These are phyloP conservation scores for Lodderomyces theae DNA, from an alignment of 1,139 yeast species.

Conservation along the genomic window DNA sequence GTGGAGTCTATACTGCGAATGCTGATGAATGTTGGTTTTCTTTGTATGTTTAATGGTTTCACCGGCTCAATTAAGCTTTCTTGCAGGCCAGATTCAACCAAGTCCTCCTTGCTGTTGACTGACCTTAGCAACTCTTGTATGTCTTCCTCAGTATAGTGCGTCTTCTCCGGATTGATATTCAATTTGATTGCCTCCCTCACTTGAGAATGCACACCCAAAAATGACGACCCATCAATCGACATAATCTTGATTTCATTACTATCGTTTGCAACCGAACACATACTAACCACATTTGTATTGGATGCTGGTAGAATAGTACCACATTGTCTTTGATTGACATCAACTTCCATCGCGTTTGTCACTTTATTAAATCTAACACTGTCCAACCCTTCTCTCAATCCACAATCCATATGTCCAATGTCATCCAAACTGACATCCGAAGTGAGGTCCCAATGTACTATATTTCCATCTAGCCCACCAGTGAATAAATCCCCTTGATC, in stretches of 20 bases:
- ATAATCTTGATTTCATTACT: constrained; percentile 35
- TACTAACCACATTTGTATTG: constrained; percentile 45
- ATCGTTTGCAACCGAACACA: constrained; percentile 34
- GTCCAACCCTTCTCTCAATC: constrained; percentile 46
- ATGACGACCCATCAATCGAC: constrained; percentile 54
- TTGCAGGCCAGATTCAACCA: neutral
- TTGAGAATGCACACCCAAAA: constrained; percentile 53
- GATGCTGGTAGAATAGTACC: constrained; percentile 63
- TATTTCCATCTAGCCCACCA: constrained; percentile 69
- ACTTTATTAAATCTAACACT: constrained; percentile 34
- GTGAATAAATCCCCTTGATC: constrained; percentile 55
- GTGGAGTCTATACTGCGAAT: neutral
- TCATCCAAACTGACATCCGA: constrained; percentile 19
- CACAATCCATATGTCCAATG: constrained; percentile 23
- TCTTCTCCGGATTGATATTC: constrained; percentile 21
- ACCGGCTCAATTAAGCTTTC: constrained; percentile 4
- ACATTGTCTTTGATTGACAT: constrained; percentile 48
- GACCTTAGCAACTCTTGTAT: constrained; percentile 23
- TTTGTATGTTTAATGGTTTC: constrained; percentile 26
- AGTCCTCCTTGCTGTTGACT: constrained; percentile 1
- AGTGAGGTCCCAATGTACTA: constrained; percentile 69
- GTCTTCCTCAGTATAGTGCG: constrained; percentile 35
- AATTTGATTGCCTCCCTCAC: constrained; percentile 34
- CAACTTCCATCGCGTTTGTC: constrained; percentile 29
- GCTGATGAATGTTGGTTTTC: constrained; percentile 16